Evolutionary conservation across 345 rosid species (phyloP), one percentile per base, ranked within the genome.

Genomic region (Geranium brycei): DNA sequence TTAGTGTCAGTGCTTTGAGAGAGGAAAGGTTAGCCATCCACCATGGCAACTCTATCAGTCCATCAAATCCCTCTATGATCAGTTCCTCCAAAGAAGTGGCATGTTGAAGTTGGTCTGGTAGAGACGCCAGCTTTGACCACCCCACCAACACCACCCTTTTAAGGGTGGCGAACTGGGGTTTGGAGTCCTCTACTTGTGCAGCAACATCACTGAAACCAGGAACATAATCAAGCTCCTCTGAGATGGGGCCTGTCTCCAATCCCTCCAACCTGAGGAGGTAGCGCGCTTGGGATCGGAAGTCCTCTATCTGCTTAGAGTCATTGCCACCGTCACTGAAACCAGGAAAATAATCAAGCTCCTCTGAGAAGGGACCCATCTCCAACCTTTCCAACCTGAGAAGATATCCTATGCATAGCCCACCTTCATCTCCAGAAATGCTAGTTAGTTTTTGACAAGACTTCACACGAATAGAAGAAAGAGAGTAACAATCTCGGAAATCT

Each of bases 341-440:
- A 56, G 58, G 58, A 7, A 56, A 57, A 57, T 57, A 57, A 16
- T 57, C 59, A n/a, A 57, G 59, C 19, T 57, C 59, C 59, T 57
- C 18, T 5, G 19, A 57, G 59, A 57, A 57, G 6, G 19, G n/a
- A n/a, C 59, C 59, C 18, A 57, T 15, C 16, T 57, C 59, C 6
- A 57, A 16, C 4, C 4, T 15, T 18, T 10, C 19, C 58, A 56
- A 57, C 19, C 18, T 16, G 16, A 15, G 18, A 19, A 57, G 6
- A n/a, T 6, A 57, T 0, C 19, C 3, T 16, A 57, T 4, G n/a
- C 57, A 3, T 35, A 35, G 41, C 41, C 41, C 41, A 35, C 41
- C 41, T 35, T 35, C 4, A 4, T 57, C 59, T 16, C 59, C 18
- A 57, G 18, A 17, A 15, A 57, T 16, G 18, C 18, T 16, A n/a